Conservation (phyloP, 768 basidiomycete genomes). For the Pleurotus platypus region DNA sequence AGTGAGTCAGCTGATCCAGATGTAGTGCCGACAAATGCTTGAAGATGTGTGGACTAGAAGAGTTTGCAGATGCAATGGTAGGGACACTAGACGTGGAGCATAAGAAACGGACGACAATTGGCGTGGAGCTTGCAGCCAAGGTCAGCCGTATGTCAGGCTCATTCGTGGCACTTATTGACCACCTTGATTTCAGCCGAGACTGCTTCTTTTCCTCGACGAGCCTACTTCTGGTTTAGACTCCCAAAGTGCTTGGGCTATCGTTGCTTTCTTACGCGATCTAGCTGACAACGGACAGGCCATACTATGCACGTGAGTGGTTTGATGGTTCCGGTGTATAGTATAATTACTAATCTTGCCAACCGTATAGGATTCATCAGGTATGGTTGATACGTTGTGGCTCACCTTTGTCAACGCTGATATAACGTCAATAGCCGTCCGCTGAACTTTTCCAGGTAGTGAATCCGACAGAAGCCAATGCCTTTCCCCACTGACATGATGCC, state of each 20-base stretch:
- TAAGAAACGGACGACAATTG: slow-evolving; percentile 68
- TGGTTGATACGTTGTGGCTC: background rate
- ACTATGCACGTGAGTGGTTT: slow-evolving; percentile 65
- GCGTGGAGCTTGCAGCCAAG: slow-evolving; percentile 70
- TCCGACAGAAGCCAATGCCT: too few relatives aligned
- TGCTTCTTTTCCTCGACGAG: slow-evolving; percentile 84
- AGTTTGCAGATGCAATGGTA: slow-evolving; percentile 60
- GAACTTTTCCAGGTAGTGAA: slow-evolving; percentile 62
- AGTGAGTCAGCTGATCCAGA: background rate
- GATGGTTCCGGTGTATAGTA: background rate
- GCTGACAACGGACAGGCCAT: slow-evolving; percentile 84
- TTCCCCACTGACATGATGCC: background rate
- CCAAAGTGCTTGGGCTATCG: slow-evolving; percentile 82
- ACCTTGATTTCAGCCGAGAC: slow-evolving; percentile 49
- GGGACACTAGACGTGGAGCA: slow-evolving; percentile 50
- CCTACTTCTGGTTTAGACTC: slow-evolving; percentile 90
- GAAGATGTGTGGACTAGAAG: slow-evolving; percentile 61
- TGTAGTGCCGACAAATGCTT: slow-evolving; percentile 42
- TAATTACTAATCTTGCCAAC: background rate
- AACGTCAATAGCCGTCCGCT: slow-evolving; percentile 60
- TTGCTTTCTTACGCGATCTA: slow-evolving; percentile 69
- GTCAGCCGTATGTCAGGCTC: slow-evolving; percentile 31
- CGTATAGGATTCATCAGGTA: slow-evolving; percentile 41
- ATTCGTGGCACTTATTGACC: background rate
- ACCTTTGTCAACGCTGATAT: background rate